phyloP scores from a whole-genome alignment of 2,329 filamentous ascomycete species.

The Anthostomella pinea region DNA sequence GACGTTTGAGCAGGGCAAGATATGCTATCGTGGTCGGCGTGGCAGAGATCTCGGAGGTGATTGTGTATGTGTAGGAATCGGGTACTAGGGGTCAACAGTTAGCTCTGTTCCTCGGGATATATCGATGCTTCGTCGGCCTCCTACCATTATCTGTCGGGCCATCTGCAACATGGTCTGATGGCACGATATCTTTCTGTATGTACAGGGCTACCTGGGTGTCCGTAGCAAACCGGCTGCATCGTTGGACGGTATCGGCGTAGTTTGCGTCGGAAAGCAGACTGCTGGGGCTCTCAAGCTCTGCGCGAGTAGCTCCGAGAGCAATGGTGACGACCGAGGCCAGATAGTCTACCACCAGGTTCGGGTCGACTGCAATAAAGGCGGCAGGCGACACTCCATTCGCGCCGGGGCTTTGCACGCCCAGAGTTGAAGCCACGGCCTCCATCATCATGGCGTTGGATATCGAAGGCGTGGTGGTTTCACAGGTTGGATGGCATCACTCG shows the following conservation, averaged over 20 bases:
- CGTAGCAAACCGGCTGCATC: constrained; percentile 84
- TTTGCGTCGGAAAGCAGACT: constrained; percentile 75
- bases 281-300: constrained; percentile 76
- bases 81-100: constrained; percentile 34
- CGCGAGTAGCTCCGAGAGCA: constrained; percentile 69
- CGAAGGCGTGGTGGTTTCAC: constrained; percentile 14
- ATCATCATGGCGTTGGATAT: constrained; percentile 45
- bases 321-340: constrained; percentile 68
- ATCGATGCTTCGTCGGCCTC: constrained; percentile 5
- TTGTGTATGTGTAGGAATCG: constrained; percentile 68
- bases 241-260: constrained; percentile 76
- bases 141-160: constrained; percentile 41
- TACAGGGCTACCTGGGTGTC: constrained; percentile 88
- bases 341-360: constrained; percentile 68
- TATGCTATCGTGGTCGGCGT: constrained; percentile 79
- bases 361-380: constrained; percentile 59
- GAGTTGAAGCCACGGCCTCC: constrained; percentile 50
- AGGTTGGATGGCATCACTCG: constrained; percentile 22
- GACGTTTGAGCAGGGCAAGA: constrained; percentile 85
- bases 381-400: constrained; percentile 46
- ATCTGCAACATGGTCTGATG: constrained; percentile 51
- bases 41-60: constrained; percentile 79
- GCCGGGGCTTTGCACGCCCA: constrained; percentile 39
- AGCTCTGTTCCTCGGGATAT: constrained; percentile 16
- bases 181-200: constrained; percentile 76